Base-by-base conservation (phyloP, 345 rosid species). In the Eucalyptus guilfoylei region DNA sequence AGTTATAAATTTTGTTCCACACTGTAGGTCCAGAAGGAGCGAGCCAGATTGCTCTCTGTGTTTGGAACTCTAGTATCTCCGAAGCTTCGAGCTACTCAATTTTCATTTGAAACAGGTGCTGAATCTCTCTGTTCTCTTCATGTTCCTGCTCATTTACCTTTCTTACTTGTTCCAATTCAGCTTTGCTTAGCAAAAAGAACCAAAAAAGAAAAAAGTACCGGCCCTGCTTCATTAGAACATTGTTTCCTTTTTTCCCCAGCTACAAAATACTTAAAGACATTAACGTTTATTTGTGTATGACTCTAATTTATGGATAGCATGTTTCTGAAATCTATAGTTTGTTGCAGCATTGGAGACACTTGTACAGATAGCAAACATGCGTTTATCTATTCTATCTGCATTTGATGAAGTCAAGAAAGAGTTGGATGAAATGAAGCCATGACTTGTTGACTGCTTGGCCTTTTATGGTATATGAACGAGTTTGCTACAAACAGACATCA, bases 1-100 rank as follows among this genome's bases (percentile, higher is more conserved):
- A 34, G 21, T 83, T 81, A 52, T 60, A 44, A 87, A 49, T 30
- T 16, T 30, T 47, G 23, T 86, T 86, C 16, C 32, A 80, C 11
- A 7, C 44, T 86, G 26, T 58, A 97, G 98, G 94, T 95, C 90
- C 94, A 96, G 89, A 93, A 92, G 92, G 97, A 94, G 93, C 94
- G 99, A 64, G 90, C 91, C 14, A 98, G 93, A 92, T 92, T 93
- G 49, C 89, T 97, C 44, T 94, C 96, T 2, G 90, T 97, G 81
- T 97, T 98, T 91, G 99, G 99, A 89, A 93, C 95, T 88, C 91
- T 98, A 83, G 96, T 97, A 88, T 97, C 99, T 12, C 99, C 99
- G 34, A 97, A 95, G 95, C 97, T 98, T 89, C 95, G 96, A 87
- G 88, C 95, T 37, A 91, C 98, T 45, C 99, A 98, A 92, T 88